Base-by-base conservation (phyloP, 192 early-diverging fungal species). In the Physocladia obscura region DNA sequence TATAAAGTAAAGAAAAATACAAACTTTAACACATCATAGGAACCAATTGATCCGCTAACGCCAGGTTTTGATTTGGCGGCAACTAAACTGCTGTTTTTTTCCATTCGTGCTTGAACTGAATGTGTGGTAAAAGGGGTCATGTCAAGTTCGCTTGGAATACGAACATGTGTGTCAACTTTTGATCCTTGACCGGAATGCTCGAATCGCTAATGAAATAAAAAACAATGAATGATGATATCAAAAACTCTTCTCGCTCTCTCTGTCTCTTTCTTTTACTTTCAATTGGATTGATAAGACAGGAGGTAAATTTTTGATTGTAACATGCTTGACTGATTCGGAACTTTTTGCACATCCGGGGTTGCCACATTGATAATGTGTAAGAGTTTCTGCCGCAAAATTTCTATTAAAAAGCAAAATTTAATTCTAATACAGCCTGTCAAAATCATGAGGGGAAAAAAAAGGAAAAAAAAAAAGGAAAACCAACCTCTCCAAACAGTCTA, bases 201-300 rank as follows among this genome's bases (percentile, higher is more conserved):
- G 64, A 97, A 98, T 3, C 96, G 87, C 88, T 92, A 39, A 30
- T 4, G 2, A 21, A 38, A 31, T 57, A n/a, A 13, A n/a, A n/a
- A n/a, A 37, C 52, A 38, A 35, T 55, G 15, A 73, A 47, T 3
- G 51, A 31, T 15, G 26, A 1, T 15, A 55, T 22, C 15, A 55
- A 29, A n/a, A 17, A 37, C 67, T 1, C 19, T 13, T 70, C 1
- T 69, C n/a, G 52, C 1, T 69, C 22, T 69, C 6, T 36, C 24
- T 15, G 49, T 37, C 52, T 15, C 22, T 34, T 5, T 57, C 21
- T 22, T 29, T 27, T 76, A 86, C 89, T 83, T 98, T 98, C 11
- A 98, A 79, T 73, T 98, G 95, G 50, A 98, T 90, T 35, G 91
- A 86, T 55, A 98, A 79, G 2, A 97, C 91, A 1, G 93, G 92